Percentiles rank a stretch among this genome's conserved stretches.
These are phyloP conservation scores for Eimeria necatrix DNA, from an alignment of 169 alveolate species.

Conservation along the genomic window DNA sequence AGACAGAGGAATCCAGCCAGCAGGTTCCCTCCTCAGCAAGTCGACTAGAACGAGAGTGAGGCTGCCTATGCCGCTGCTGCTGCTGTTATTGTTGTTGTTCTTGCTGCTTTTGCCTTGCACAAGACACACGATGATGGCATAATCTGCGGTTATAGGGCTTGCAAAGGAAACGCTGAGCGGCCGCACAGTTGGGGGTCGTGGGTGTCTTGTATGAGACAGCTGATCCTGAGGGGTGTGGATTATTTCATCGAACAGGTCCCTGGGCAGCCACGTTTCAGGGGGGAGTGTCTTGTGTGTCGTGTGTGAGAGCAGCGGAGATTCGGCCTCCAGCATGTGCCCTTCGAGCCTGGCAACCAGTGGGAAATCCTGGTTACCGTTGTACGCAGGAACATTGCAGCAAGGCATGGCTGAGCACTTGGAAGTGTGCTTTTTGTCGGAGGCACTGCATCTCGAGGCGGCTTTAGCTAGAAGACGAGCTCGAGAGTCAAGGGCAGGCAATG, in stretches of 20 bases:
- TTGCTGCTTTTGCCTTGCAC: background rate
- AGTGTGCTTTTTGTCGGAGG: too few relatives aligned
- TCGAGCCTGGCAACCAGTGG: too few relatives aligned
- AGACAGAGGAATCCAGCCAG: background rate
- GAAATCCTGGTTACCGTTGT: too few relatives aligned
- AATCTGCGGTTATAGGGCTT: background rate
- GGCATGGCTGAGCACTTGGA: too few relatives aligned
- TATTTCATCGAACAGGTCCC: background rate
- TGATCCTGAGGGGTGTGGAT: background rate
- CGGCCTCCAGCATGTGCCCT: too few relatives aligned
- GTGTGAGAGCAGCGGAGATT: too few relatives aligned
- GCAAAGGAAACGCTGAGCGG: slow-evolving; percentile 14
- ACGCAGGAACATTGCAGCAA: too few relatives aligned
- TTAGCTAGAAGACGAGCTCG: background rate
- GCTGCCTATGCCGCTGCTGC: background rate
- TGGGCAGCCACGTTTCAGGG: background rate
- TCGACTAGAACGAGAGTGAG: slow-evolving; percentile 23
- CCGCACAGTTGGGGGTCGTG: slow-evolving; percentile 1
- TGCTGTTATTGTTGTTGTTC: background rate
- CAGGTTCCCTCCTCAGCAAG: background rate
- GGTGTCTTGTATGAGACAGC: background rate
- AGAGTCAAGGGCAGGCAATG: background rate
- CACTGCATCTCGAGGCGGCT: too few relatives aligned
- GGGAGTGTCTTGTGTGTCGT: background rate
- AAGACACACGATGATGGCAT: background rate